Evolutionary conservation across 495 filamentous ascomycete genomes (phyloP).

Genomic region (Penicillium alfredii): DNA sequence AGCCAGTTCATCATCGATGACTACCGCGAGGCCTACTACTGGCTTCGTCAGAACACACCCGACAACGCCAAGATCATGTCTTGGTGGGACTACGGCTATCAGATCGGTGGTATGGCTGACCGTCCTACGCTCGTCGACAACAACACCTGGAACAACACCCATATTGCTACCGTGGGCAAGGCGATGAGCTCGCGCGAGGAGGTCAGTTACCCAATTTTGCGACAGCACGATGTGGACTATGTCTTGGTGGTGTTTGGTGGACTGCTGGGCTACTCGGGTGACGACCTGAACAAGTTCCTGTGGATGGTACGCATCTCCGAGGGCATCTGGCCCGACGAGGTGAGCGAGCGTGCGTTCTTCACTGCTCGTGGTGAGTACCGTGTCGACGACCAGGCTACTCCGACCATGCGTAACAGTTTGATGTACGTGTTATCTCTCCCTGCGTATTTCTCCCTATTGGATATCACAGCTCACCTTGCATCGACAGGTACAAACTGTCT

Average conservation of each 20-base stretch:
- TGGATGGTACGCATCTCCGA: slow-evolving; percentile 99
- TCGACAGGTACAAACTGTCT: slow-evolving; percentile 96
- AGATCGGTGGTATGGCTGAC: slow-evolving; percentile 99
- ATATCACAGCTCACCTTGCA: slow-evolving; percentile 31
- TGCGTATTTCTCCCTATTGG: slow-evolving; percentile 1
- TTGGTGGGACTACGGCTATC: slow-evolving; percentile 99
- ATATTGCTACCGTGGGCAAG: slow-evolving; percentile 98
- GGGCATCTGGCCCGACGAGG: slow-evolving; percentile 98
- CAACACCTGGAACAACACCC: slow-evolving; percentile 99
- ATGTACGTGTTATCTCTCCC: slow-evolving; percentile 60
- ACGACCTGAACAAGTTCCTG: slow-evolving; percentile 99
- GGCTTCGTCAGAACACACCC: slow-evolving; percentile 94
- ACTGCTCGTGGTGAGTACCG: slow-evolving; percentile 92
- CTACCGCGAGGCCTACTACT: slow-evolving; percentile 99
- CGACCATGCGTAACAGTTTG: slow-evolving; percentile 97
- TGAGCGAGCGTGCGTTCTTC: slow-evolving; percentile 96
- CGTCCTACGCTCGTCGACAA: slow-evolving; percentile 97
- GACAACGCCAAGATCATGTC: slow-evolving; percentile 98
- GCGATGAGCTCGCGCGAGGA: slow-evolving; percentile 98
- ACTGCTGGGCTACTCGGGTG: slow-evolving; percentile 95
- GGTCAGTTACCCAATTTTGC: slow-evolving; percentile 96
- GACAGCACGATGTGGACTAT: slow-evolving; percentile 98
- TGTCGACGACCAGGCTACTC: slow-evolving; percentile 89
- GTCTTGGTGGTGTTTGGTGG: slow-evolving; percentile 96
- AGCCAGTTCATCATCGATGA: slow-evolving; percentile 99